Conservation (phyloP, 1,284 basidiomycete species). For the Ceratobasidium sp. region DNA sequence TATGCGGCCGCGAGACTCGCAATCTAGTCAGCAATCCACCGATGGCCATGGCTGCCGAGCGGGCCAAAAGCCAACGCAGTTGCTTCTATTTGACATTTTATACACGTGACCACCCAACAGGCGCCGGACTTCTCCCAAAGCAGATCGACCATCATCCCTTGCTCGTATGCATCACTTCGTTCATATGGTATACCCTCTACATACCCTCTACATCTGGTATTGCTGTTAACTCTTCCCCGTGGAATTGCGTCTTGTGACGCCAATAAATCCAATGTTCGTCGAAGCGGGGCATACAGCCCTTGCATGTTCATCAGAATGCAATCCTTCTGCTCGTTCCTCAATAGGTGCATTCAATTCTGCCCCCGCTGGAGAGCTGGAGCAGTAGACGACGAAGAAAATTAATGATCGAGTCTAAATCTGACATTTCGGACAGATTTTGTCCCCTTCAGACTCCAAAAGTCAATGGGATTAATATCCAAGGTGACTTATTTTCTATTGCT, state of each 20-base stretch:
- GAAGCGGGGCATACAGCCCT: not conserved
- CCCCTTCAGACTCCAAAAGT: too few relatives aligned
- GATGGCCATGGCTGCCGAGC: conserved; percentile 8
- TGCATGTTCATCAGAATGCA: not conserved
- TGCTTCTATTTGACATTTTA: not conserved
- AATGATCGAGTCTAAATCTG: too few relatives aligned
- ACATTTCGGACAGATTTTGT: too few relatives aligned
- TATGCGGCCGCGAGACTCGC: not conserved
- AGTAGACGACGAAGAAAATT: too few relatives aligned
- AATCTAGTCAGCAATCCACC: not conserved
- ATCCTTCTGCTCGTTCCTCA: conserved; percentile 2
- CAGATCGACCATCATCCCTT: not conserved
- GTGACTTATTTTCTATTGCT: too few relatives aligned
- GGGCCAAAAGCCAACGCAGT: not conserved
- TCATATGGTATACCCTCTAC: not conserved
- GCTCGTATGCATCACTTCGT: not conserved
- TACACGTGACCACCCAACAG: not conserved
- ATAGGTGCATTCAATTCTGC: not conserved
- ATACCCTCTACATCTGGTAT: not conserved
- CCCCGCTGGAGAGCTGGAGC: too few relatives aligned
- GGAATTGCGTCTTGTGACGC: conserved; percentile 5
- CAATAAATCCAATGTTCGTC: not conserved
- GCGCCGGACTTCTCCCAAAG: too few relatives aligned
- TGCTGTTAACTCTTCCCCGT: not conserved
- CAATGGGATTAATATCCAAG: too few relatives aligned